Percentiles rank a stretch among this genome's conserved stretches.
Evolutionary conservation across 169 alveolate species (phyloP).

Genomic region (Perkinsus marinus): DNA sequence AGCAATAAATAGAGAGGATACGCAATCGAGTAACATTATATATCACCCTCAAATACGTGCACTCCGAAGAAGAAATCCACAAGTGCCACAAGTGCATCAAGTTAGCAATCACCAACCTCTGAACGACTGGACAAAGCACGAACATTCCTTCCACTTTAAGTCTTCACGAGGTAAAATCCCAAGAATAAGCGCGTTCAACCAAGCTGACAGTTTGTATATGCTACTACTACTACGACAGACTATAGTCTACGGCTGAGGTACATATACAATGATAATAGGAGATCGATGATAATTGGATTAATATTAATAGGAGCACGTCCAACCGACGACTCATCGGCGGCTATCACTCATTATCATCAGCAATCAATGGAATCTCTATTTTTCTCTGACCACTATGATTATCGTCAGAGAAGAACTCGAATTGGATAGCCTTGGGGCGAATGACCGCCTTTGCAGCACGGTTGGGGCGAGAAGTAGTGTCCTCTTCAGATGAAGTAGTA

Average conservation of each 20-base stretch:
- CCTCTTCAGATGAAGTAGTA: not conserved
- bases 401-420: not conserved
- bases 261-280: not conserved
- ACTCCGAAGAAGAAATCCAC: not conserved
- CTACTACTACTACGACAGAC: no score
- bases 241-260: no score
- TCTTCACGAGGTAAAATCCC: not conserved
- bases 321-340: no score
- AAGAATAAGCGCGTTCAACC: not conserved
- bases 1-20: not conserved
- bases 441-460: not conserved
- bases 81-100: not conserved
- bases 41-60: not conserved
- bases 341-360: not conserved
- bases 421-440: not conserved
- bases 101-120: not conserved
- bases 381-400: not conserved
- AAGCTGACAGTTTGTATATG: no score
- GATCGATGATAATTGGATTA: not conserved
- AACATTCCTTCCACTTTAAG: not conserved
- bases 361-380: not conserved
- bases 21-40: not conserved
- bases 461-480: not conserved
- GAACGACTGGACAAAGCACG: not conserved
- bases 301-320: no score